These are phyloP conservation scores for Sphaerulina populicola DNA, from an alignment of 2,329 filamentous ascomycete genomes.

Conservation along the genomic window DNA sequence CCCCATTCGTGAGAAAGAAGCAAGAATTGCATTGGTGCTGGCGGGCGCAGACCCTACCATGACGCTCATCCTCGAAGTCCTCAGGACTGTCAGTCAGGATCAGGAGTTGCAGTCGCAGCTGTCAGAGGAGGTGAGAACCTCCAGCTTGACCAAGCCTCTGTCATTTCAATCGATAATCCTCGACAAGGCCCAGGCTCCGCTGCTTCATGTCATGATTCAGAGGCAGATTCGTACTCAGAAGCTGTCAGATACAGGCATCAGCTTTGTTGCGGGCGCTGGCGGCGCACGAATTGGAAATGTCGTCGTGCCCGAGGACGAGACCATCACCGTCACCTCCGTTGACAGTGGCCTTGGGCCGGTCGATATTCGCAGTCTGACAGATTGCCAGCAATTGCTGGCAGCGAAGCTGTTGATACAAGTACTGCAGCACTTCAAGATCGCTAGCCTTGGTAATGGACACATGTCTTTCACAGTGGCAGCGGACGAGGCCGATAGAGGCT, in stretches of 20 bases:
- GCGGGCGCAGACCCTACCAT: conserved; percentile 19
- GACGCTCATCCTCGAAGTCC: conserved; percentile 11
- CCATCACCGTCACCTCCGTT: background rate
- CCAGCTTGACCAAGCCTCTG: conserved; percentile 1
- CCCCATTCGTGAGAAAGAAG: conserved; percentile 6
- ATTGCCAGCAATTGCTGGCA: conserved; percentile 8
- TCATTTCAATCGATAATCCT: conserved; percentile 13
- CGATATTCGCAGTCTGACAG: conserved; percentile 4
- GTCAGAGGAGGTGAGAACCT: conserved; percentile 13
- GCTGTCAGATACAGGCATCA: conserved; percentile 6
- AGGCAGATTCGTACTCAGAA: conserved; percentile 13
- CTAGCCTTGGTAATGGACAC: background rate
- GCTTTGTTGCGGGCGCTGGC: conserved; percentile 7
- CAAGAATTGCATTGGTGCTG: conserved; percentile 15
- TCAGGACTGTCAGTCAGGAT: conserved; percentile 15
- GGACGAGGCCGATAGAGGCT: background rate
- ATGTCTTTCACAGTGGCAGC: background rate
- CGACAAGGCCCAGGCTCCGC: conserved; percentile 8
- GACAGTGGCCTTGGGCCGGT: background rate
- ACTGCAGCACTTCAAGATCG: conserved; percentile 2
- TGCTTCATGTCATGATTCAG: conserved; percentile 15
- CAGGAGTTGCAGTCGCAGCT: conserved; percentile 13
- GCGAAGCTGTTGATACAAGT: conserved; percentile 1
- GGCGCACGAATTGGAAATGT: background rate
- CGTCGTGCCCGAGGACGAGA: background rate